phyloP scores from a whole-genome alignment of 352 stramenopile species.

The Phytophthora cactorum region DNA sequence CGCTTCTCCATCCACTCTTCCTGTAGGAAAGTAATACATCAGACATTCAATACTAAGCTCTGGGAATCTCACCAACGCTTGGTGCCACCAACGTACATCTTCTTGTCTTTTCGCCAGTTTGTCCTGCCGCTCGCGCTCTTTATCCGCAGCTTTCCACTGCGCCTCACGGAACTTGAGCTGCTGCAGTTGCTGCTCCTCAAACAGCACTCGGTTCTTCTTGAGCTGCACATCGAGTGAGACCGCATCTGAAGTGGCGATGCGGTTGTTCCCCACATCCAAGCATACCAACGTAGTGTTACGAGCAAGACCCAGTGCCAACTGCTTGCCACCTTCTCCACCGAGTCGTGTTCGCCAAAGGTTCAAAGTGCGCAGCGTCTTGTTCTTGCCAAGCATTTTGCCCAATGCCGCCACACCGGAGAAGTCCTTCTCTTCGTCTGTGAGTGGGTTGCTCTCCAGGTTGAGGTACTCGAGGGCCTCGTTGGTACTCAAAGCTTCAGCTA shows the following conservation, averaged over 20 bases:
- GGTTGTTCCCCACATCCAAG: conserved; percentile 86
- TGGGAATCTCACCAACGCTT: neutral
- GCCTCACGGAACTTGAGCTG: conserved; percentile 53
- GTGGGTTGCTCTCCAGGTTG: conserved; percentile 80
- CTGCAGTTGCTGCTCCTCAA: conserved; percentile 49
- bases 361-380: conserved; percentile 66
- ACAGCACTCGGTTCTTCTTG: conserved; percentile 54
- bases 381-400: conserved; percentile 59
- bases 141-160: conserved; percentile 56
- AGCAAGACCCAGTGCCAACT: conserved; percentile 60
- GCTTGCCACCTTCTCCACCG: conserved; percentile 68
- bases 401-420: conserved; percentile 66
- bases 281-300: conserved; percentile 67
- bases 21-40: conserved; percentile 30
- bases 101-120: conserved; percentile 56
- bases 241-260: conserved; percentile 58
- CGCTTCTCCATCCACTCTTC: conserved; percentile 82
- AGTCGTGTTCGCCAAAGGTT: conserved; percentile 82
- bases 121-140: conserved; percentile 57
- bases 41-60: conserved; percentile 8
- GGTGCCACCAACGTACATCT: conserved; percentile 41
- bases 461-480: conserved; percentile 68
- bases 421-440: conserved; percentile 83
- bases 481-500: conserved; percentile 59
- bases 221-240: conserved; percentile 56